Evolutionary conservation across 108 stramenopile genomes (phyloP).

Genomic region (Nannochloropsis salina): DNA sequence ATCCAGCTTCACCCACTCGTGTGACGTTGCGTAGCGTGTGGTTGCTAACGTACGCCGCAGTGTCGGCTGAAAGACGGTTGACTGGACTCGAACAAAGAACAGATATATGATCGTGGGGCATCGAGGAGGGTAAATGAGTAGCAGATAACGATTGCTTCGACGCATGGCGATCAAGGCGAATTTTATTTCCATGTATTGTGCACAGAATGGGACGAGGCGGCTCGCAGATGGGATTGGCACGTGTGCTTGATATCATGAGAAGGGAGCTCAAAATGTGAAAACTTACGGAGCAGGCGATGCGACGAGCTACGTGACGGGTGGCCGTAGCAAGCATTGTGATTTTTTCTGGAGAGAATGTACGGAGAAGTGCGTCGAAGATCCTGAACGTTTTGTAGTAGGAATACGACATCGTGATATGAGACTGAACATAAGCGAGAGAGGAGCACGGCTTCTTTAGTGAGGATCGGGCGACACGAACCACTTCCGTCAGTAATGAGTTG

Average conservation of each 20-base stretch:
- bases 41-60: neutral
- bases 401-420: no score
- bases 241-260: neutral
- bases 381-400: no score
- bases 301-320: neutral
- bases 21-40: neutral
- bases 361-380: no score
- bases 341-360: no score
- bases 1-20: constrained; percentile 58
- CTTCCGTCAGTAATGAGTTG: no score
- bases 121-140: neutral
- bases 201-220: neutral
- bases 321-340: neutral
- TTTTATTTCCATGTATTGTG: neutral
- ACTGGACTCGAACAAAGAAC: neutral
- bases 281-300: neutral
- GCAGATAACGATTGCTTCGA: neutral
- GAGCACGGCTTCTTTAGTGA: no score
- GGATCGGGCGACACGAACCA: no score
- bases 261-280: neutral
- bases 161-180: neutral
- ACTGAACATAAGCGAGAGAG: no score
- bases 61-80: neutral
- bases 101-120: neutral
- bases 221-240: neutral